phyloP scores from a whole-genome alignment of 495 filamentous ascomycete species.

The Tuber brumale region DNA sequence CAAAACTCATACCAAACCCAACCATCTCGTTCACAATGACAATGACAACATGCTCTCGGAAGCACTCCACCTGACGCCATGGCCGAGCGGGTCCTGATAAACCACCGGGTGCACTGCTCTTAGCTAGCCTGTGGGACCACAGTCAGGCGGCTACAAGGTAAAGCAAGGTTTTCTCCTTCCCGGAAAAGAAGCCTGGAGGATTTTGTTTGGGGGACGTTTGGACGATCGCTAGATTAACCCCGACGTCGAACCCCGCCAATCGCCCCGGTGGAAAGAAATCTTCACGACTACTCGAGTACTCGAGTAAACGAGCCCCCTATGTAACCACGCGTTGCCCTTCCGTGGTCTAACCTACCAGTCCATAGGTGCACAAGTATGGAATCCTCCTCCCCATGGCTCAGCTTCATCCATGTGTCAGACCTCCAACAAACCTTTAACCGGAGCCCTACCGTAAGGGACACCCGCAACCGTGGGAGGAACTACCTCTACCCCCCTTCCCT shows the following conservation, averaged over 20 bases:
- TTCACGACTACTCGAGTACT: no score
- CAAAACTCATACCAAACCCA: no score
- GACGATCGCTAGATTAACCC: neutral
- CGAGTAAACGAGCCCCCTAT: neutral
- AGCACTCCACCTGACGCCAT: neutral
- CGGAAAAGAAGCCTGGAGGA: neutral
- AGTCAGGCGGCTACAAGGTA: neutral
- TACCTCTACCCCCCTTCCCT: neutral
- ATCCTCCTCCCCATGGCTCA: neutral
- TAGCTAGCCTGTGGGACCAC: no score
- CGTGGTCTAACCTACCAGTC: neutral
- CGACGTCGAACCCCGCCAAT: neutral
- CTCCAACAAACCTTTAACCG: neutral
- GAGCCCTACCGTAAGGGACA: neutral
- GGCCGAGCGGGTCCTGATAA: neutral
- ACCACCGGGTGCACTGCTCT: neutral
- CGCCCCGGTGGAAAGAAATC: neutral
- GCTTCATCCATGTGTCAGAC: neutral
- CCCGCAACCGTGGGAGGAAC: neutral
- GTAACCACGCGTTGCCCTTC: neutral
- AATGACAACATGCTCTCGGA: no score
- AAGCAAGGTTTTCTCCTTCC: neutral
- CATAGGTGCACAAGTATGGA: neutral
- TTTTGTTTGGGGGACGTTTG: neutral
- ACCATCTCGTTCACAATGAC: no score